Evolutionary conservation across 2,329 filamentous ascomycete species (phyloP), one percentile per base, ranked within the genome.

Genomic region (Pleurostoma richardsiae): DNA sequence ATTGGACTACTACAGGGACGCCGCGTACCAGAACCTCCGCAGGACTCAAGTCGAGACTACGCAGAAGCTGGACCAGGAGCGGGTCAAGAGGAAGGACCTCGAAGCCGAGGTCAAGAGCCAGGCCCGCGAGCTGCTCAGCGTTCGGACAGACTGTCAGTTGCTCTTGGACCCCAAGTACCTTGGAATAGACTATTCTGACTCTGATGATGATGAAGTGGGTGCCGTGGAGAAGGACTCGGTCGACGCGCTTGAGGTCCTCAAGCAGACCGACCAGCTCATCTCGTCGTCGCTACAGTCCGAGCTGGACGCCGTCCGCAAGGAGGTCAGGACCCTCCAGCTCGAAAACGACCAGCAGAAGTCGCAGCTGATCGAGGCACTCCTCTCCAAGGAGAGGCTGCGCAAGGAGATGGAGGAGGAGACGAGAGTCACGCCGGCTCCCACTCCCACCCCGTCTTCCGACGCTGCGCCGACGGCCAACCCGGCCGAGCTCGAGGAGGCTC

Each of bases 331-430:
- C 46, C 62, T 76, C 43, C 69, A 66, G 49, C 66, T 71, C 46
- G 79, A 83, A 59, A 69, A 72, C 43, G 78, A 83, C 45, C 70
- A 75, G 50, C 73, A 80, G 56, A 79, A 81, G 63, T 72, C 73
- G 41, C 80, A 84, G 57, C 71, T 85, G 28, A 72, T 84, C 53
- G 72, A 80, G 39, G 75, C 78, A 40, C 69, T 84, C 19, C 68
- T 84, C 41, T 73, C 76, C 52, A 83, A 83, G 59, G 80, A 84
- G 50, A 76, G 76, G 60, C 67, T 82, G 45, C 73, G 76, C 46
- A 77, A 78, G 59, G 71, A 79, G 48, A 64, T 73, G 33, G 76
- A 79, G 52, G 70, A 72, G 43, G 71, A 79, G 48, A 64, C 73
- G 33, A 76, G 79, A 52, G 70, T 72, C 42, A 62, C 61, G 44